phyloP scores from a whole-genome alignment of 2,329 filamentous ascomycete species.

The Blumeria graminis region DNA sequence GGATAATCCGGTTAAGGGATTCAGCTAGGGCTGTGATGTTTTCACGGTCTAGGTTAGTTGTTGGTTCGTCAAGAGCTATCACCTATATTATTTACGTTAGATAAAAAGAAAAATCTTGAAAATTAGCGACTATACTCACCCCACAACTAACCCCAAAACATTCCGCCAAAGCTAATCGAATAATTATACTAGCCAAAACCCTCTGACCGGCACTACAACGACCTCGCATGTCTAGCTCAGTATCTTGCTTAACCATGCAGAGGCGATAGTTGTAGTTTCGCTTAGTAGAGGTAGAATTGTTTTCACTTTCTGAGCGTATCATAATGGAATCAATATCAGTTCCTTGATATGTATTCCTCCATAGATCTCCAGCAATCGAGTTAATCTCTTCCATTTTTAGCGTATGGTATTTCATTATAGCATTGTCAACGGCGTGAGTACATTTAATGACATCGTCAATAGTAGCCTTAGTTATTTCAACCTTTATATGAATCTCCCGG shows the following conservation, averaged over 20 bases:
- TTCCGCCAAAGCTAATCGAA: slow-evolving; percentile 83
- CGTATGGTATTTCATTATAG: slow-evolving; percentile 89
- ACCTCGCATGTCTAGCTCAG: slow-evolving; percentile 98
- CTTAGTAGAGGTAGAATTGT: slow-evolving; percentile 33
- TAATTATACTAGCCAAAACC: slow-evolving; percentile 90
- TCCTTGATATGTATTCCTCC: slow-evolving; percentile 88
- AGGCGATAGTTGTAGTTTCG: slow-evolving; percentile 92
- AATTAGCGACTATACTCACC: slow-evolving; percentile 11
- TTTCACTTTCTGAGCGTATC: slow-evolving; percentile 78
- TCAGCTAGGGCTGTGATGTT: slow-evolving; percentile 80
- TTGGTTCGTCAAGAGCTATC: slow-evolving; percentile 91
- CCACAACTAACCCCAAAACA: slow-evolving; percentile 93
- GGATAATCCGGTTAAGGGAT: slow-evolving; percentile 71
- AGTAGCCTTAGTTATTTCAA: slow-evolving; percentile 77
- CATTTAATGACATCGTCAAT: slow-evolving; percentile 78
- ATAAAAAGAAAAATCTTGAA: slow-evolving; percentile 1
- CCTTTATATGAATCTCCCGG: slow-evolving; percentile 68
- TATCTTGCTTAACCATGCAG: slow-evolving; percentile 91
- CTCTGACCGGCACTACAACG: slow-evolving; percentile 93
- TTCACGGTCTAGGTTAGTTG: slow-evolving; percentile 84
- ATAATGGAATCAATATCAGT: slow-evolving; percentile 93
- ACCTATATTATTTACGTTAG: slow-evolving; percentile 21
- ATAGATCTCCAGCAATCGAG: slow-evolving; percentile 81
- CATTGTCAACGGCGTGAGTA: slow-evolving; percentile 65
- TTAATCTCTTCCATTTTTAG: slow-evolving; percentile 99